phyloP scores from a whole-genome alignment of 805 yeast species.

The Candida railenensis region DNA sequence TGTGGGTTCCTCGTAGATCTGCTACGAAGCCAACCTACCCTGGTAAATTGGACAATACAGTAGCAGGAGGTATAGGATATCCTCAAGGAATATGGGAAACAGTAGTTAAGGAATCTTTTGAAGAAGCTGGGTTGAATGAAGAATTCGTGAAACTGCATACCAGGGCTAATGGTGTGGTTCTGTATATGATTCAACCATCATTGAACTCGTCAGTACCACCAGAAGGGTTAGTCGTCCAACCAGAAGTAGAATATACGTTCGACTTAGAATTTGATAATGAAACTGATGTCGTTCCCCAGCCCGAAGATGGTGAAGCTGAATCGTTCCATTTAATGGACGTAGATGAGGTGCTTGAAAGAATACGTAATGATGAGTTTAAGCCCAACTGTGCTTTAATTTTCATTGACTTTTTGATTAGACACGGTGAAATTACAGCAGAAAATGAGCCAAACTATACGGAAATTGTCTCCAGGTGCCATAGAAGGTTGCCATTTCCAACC shows the following conservation, averaged over 20 bases:
- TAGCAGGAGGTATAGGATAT: constrained; percentile 92
- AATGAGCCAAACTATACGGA: constrained; percentile 66
- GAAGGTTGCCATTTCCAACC: constrained; percentile 68
- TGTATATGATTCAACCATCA: constrained; percentile 55
- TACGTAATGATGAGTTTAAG: constrained; percentile 67
- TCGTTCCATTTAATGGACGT: constrained; percentile 64
- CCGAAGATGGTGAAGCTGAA: constrained; percentile 60
- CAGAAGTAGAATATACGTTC: constrained; percentile 81
- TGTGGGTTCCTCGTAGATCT: constrained; percentile 89
- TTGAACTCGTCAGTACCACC: neutral
- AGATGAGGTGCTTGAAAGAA: constrained; percentile 51
- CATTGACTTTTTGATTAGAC: constrained; percentile 84
- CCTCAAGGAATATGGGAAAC: constrained; percentile 78
- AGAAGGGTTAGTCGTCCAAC: constrained; percentile 57
- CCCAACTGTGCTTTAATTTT: constrained; percentile 84
- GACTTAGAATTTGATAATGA: constrained; percentile 60
- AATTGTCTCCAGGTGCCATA: constrained; percentile 60
- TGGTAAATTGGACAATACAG: constrained; percentile 85
- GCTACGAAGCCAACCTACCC: constrained; percentile 83
- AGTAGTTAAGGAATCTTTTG: constrained; percentile 78
- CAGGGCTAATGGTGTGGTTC: constrained; percentile 59
- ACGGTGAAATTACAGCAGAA: constrained; percentile 67
- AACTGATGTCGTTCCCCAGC: constrained; percentile 42
- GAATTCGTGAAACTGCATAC: constrained; percentile 48
- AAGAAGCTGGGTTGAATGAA: constrained; percentile 79